These are phyloP conservation scores for Malus orientalis DNA, from an alignment of 306 rosid genomes.

Conservation along the genomic window DNA sequence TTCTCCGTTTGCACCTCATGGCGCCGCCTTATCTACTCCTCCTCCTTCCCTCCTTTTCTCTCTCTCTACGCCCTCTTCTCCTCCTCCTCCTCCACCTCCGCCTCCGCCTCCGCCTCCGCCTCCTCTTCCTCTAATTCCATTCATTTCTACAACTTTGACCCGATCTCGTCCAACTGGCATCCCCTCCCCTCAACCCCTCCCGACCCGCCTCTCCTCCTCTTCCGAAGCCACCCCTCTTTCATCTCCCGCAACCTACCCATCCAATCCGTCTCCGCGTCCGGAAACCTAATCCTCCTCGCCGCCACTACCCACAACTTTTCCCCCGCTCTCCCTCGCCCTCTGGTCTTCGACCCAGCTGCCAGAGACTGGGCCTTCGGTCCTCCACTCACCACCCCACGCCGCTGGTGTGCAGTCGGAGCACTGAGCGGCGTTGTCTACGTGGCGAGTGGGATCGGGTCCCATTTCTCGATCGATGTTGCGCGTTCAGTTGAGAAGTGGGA, in stretches of 20 bases:
- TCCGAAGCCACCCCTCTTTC: slow-evolving; percentile 78
- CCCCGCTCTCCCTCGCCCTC: slow-evolving; percentile 61
- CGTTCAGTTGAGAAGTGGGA: slow-evolving; percentile 51
- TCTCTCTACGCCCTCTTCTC: slow-evolving; percentile 54
- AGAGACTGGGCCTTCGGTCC: slow-evolving; percentile 47
- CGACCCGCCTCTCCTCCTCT: slow-evolving; percentile 34
- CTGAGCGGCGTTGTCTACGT: slow-evolving; percentile 30
- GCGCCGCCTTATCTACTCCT: slow-evolving; percentile 62
- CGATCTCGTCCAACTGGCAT: slow-evolving; percentile 46
- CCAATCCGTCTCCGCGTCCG: slow-evolving; percentile 51
- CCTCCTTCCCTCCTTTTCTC: slow-evolving; percentile 66
- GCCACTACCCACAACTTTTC: slow-evolving; percentile 49
- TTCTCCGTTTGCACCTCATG: slow-evolving; percentile 58
- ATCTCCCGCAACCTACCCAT: slow-evolving; percentile 62
- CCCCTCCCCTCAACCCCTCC: slow-evolving; percentile 43
- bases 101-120: too few species aligned
- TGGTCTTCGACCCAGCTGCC: slow-evolving; percentile 44
- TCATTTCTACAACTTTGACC: slow-evolving; percentile 47
- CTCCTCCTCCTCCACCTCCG: neutral
- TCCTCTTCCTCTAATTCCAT: slow-evolving; percentile 8
- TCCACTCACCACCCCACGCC: slow-evolving; percentile 39
- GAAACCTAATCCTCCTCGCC: slow-evolving; percentile 57
- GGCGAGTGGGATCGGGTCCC: slow-evolving; percentile 74
- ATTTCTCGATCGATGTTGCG: slow-evolving; percentile 49
- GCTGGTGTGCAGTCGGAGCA: slow-evolving; percentile 74